Evolutionary conservation across 345 rosid species (phyloP), one percentile per base, ranked within the genome.

Genomic region (Jatropha curcas): DNA sequence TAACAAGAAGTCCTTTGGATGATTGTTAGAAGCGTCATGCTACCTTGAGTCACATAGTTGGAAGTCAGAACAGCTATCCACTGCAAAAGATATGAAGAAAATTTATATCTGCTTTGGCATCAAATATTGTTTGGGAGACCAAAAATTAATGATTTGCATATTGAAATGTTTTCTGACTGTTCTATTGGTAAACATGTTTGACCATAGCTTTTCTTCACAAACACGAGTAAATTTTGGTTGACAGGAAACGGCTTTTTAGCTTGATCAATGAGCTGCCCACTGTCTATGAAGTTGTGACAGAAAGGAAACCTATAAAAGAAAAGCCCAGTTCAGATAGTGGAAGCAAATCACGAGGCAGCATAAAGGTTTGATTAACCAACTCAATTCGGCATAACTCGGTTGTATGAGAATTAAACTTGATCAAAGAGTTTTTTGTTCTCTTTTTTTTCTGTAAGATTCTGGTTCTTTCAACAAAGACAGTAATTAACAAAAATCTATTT

Each of bases 281-380:
- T 39, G 90, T 96, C 70, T 93, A 90, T 75, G 99, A 96, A 81
- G 93, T 93, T 80, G 97, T 93, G 41, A 90, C 97, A 16, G 98
- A 90, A 67, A 88, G 93, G 85, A 91, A 96, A 83, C 90, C 89
- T 20, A 71, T 80, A 69, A 88, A 87, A 86, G 99, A 93, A 82
- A 93, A 91, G 81, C 94, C 96, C 70, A 90, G 85, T 74, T 80
- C 87, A 9, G 99, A 95, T 71, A 86, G 96, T 35, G 91, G 92
- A 75, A 92, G 97, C 90, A 92, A 92, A 84, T 87, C 95, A 35
- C 76, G 83, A 76, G 89, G 87, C 71, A 88, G 91, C 67, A 55
- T 88, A 17, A 94, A 90, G 96, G 98, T 92, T 48, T 71, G 58
- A 13, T 53, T n/a, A 12, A 65, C 35, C 7, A 22, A 39, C 65